These are phyloP conservation scores for Beta corolliflora DNA, from an alignment of 179 eudicot species.

Conservation along the genomic window DNA sequence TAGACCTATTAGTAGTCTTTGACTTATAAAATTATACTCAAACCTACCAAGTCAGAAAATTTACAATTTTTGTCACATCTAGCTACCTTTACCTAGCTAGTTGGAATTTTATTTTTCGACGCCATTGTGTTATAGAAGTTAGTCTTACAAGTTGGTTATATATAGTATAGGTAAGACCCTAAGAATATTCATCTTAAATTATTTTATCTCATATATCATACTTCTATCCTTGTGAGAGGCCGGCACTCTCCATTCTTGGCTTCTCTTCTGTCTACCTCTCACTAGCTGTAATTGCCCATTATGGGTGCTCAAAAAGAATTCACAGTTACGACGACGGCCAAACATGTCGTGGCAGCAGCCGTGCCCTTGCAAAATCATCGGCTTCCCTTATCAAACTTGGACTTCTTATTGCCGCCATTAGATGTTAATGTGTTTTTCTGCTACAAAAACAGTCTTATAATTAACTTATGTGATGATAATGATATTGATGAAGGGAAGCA, in stretches of 20 bases:
- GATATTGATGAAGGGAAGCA: not conserved
- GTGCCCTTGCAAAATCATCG: constrained; percentile 52
- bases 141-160: no score
- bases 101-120: no score
- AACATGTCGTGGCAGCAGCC: constrained; percentile 46
- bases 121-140: no score
- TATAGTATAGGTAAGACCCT: no score
- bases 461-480: not conserved
- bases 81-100: no score
- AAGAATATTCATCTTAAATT: no score
- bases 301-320: constrained; percentile 15
- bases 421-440: constrained; percentile 63
- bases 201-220: not conserved
- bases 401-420: constrained; percentile 53
- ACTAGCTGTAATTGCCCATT: no score
- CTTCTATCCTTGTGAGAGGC: no score
- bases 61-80: no score
- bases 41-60: no score
- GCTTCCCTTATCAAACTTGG: constrained; percentile 70
- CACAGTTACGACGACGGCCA: constrained; percentile 30
- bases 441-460: constrained; percentile 27
- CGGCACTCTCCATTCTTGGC: not conserved
- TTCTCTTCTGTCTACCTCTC: not conserved
- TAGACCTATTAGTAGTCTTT: no score
- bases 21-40: no score